Conservation (phyloP, 139 green algal species). For the Dunaliella sp. region DNA sequence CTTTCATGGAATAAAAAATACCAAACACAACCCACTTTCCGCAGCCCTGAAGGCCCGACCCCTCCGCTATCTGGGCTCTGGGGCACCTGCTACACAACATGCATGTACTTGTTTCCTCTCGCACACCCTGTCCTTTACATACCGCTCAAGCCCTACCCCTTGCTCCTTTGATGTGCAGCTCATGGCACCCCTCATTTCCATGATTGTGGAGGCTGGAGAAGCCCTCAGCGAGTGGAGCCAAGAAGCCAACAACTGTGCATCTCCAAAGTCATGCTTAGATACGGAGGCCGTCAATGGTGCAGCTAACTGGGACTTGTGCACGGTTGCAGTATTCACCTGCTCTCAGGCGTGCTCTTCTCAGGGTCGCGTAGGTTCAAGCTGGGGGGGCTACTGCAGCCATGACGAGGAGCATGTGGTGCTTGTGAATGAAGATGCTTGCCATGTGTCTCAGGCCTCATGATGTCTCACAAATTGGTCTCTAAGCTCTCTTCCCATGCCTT, state of each 20-base stretch:
- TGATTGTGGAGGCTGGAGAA: constrained; percentile 56
- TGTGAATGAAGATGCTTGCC: constrained; percentile 49
- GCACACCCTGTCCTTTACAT: too few species aligned
- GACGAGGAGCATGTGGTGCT: constrained; percentile 46
- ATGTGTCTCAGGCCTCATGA: constrained; percentile 18
- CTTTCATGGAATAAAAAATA: too few species aligned
- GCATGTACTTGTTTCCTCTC: too few species aligned
- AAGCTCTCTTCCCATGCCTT: too few species aligned
- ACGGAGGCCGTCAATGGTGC: constrained; percentile 27
- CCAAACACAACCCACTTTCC: too few species aligned
- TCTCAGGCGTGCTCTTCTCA: background rate
- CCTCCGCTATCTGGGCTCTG: too few species aligned
- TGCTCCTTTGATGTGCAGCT: too few species aligned
- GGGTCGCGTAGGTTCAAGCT: background rate
- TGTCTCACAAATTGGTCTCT: too few species aligned
- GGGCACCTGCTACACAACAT: too few species aligned
- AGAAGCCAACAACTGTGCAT: background rate
- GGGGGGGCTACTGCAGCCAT: background rate
- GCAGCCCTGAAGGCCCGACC: too few species aligned
- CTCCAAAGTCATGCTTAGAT: background rate
- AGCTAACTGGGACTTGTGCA: constrained; percentile 62
- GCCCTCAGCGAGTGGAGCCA: background rate
- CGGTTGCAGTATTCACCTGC: constrained; percentile 59
- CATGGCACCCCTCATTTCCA: constrained; percentile 56
- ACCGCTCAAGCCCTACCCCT: too few species aligned